Evolutionary conservation across 192 early-diverging fungal genomes (phyloP).

Genomic region (Allomyces macrogynus): DNA sequence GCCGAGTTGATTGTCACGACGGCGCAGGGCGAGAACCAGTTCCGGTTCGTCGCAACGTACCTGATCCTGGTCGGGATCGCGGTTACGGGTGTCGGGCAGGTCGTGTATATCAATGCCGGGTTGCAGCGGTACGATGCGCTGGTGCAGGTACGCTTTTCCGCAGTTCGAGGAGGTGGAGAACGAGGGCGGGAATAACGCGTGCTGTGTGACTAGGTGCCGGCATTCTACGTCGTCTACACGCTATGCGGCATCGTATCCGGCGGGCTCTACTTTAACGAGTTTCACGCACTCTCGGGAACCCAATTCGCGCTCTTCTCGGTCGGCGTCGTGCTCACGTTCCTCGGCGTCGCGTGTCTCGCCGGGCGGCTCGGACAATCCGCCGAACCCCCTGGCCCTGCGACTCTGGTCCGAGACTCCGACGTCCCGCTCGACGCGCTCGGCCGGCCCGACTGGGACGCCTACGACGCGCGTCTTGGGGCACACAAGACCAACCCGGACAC

Average conservation of each 20-base stretch:
- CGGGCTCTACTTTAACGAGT: background rate
- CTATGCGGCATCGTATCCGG: background rate
- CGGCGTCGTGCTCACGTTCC: background rate
- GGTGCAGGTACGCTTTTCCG: constrained; percentile 35
- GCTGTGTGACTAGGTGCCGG: constrained; percentile 8
- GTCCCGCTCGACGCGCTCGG: too few species aligned
- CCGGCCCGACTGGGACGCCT: too few species aligned
- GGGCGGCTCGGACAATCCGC: background rate
- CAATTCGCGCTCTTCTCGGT: background rate
- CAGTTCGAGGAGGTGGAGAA: too few species aligned
- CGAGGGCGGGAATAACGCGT: too few species aligned
- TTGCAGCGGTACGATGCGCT: constrained; percentile 58
- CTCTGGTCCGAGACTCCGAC: too few species aligned
- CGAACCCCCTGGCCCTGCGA: too few species aligned
- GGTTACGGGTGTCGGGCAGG: constrained; percentile 52
- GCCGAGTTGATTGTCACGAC: constrained; percentile 48
- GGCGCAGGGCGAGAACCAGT: constrained; percentile 53
- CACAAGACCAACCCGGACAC: too few species aligned
- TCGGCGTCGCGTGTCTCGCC: background rate
- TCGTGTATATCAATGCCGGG: constrained; percentile 73
- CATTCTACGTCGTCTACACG: background rate
- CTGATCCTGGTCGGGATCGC: constrained; percentile 46
- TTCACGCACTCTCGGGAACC: background rate
- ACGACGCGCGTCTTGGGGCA: too few species aligned
- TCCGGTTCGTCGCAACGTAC: constrained; percentile 39